A percentile compares a stretch with the other conserved stretches of the same genome.
Conservation (phyloP, 2,329 filamentous ascomycete genomes). For the Biscogniauxia mediterranea region DNA sequence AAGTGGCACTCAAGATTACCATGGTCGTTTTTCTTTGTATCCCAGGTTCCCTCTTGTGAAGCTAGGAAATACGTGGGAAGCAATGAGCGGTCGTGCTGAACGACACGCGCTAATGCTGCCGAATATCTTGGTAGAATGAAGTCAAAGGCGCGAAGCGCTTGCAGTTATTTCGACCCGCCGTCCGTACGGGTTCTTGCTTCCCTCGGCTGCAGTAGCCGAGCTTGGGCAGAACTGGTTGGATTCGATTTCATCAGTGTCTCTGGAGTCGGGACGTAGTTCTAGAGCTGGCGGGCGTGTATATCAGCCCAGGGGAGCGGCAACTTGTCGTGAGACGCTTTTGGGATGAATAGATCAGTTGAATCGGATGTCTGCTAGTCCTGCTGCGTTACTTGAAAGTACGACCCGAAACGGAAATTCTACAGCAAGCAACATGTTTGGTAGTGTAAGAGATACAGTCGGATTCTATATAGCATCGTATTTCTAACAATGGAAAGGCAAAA, state of each 20-base stretch:
- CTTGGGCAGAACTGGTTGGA: background rate
- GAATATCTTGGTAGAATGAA: background rate
- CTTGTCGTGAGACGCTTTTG: background rate
- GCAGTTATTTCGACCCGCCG: background rate
- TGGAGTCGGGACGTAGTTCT: background rate
- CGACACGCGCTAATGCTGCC: background rate
- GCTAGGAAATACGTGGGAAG: background rate
- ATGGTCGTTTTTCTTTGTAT: background rate
- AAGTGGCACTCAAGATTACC: slow-evolving; percentile 1
- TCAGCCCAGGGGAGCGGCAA: background rate
- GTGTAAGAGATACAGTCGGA: background rate
- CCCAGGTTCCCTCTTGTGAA: background rate
- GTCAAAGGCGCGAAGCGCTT: background rate
- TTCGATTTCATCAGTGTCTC: background rate
- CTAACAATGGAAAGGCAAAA: background rate
- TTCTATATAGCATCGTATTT: background rate
- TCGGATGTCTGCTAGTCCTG: background rate
- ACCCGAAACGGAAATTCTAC: background rate
- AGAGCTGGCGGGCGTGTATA: background rate
- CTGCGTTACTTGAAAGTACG: background rate
- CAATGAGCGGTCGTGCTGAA: background rate
- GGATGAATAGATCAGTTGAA: background rate
- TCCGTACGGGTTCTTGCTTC: background rate
- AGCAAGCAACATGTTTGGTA: background rate
- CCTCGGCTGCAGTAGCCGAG: background rate